Percentiles rank a stretch among this genome's conserved stretches.
Conservation (phyloP, 2,329 filamentous ascomycete genomes). For the Xylariales sp. region DNA sequence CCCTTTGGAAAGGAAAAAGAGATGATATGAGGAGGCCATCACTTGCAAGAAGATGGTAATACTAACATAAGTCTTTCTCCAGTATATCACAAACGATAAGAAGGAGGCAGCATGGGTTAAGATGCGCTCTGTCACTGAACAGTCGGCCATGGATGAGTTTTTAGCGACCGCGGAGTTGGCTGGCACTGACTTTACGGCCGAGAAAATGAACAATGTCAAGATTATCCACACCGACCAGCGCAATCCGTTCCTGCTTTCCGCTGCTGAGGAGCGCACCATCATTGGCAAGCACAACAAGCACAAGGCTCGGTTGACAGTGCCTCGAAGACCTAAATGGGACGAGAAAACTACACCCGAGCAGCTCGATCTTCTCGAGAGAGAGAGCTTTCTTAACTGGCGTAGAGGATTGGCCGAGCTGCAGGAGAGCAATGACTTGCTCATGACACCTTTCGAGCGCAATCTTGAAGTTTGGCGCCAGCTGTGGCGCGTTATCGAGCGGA, state of each 20-base stretch:
- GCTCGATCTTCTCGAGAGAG: conserved; percentile 73
- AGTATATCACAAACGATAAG: conserved; percentile 84
- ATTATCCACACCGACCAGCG: conserved; percentile 96
- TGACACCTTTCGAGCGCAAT: conserved; percentile 98
- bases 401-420: conserved; percentile 87
- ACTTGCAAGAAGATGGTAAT: no score
- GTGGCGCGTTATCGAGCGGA: conserved; percentile 96
- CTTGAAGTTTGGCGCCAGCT: conserved; percentile 96
- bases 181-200: conserved; percentile 97
- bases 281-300: conserved; percentile 81
- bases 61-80: not conserved
- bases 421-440: conserved; percentile 87
- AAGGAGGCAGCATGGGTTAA: conserved; percentile 97
- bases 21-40: no score
- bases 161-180: conserved; percentile 91
- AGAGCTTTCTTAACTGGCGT: conserved; percentile 82
- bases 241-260: conserved; percentile 88
- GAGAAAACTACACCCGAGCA: conserved; percentile 76
- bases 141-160: conserved; percentile 95
- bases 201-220: conserved; percentile 98
- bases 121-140: conserved; percentile 98
- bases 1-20: not conserved
- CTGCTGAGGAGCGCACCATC: conserved; percentile 74
- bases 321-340: conserved; percentile 86
- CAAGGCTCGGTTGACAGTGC: conserved; percentile 76